Evolutionary conservation across 352 stramenopile species (phyloP).

Genomic region (Phytophthora quininea): DNA sequence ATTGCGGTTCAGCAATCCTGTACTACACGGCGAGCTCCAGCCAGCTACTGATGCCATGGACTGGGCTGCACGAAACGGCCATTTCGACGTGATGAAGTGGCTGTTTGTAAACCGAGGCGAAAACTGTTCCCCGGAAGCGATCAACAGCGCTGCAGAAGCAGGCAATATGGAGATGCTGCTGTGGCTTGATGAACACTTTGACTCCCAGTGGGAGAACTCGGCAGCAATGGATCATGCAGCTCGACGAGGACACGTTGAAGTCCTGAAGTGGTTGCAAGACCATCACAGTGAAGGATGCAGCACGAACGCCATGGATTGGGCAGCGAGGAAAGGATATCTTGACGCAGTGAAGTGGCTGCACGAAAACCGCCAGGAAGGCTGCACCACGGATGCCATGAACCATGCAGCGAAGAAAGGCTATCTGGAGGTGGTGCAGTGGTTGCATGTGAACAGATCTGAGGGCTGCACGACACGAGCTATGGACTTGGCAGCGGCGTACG

Average conservation of each 20-base stretch:
- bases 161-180: constrained; percentile 10
- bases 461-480: constrained; percentile 16
- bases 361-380: constrained; percentile 15
- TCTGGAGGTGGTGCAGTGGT: constrained; percentile 17
- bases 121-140: background rate
- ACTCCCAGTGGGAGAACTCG: constrained; percentile 6
- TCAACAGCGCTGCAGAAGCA: background rate
- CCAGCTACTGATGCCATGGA: background rate
- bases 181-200: constrained; percentile 13
- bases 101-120: background rate
- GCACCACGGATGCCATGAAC: constrained; percentile 13
- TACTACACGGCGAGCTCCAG: no score
- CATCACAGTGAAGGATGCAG: constrained; percentile 19
- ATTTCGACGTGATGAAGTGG: background rate
- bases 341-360: constrained; percentile 26
- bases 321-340: constrained; percentile 23
- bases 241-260: background rate
- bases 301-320: constrained; percentile 10
- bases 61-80: background rate
- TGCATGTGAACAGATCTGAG: constrained; percentile 7
- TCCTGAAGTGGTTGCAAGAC: constrained; percentile 13
- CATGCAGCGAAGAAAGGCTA: constrained; percentile 6
- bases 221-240: constrained; percentile 17
- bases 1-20: background rate
- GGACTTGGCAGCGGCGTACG: constrained; percentile 9